These are phyloP conservation scores for Penicillium nucicola DNA, from an alignment of 495 filamentous ascomycete species.

Conservation along the genomic window DNA sequence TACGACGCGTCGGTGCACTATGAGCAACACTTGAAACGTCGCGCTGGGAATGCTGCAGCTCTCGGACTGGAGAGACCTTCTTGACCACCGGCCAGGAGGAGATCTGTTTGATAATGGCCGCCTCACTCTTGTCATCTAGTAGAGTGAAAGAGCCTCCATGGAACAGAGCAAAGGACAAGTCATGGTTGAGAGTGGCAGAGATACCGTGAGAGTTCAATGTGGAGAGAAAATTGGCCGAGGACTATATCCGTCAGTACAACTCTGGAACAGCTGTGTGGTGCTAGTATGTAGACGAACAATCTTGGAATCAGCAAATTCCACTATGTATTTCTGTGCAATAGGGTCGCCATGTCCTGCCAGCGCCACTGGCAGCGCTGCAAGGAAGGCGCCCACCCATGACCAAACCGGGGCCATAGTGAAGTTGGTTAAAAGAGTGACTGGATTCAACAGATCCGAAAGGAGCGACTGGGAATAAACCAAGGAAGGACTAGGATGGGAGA, in stretches of 20 bases:
- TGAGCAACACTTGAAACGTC: not conserved
- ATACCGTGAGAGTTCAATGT: constrained; percentile 7
- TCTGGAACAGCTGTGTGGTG: not conserved
- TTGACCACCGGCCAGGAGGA: constrained; percentile 9
- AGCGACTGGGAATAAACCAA: not conserved
- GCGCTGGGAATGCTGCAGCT: not conserved
- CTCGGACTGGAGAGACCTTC: constrained; percentile 13
- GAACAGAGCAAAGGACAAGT: constrained; percentile 15
- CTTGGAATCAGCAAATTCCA: constrained; percentile 15
- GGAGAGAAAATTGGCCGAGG: constrained; percentile 8
- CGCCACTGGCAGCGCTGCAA: constrained; percentile 10
- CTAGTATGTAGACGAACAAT: constrained; percentile 1
- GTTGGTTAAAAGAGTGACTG: not conserved
- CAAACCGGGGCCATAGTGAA: constrained; percentile 8
- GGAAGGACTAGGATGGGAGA: not conserved
- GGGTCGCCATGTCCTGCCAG: constrained; percentile 15
- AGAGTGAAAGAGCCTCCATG: constrained; percentile 18
- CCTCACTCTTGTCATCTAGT: constrained; percentile 1
- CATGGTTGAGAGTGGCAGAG: constrained; percentile 5
- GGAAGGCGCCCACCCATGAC: constrained; percentile 8
- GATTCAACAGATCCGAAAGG: not conserved
- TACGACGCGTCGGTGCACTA: not conserved
- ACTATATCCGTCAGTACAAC: constrained; percentile 3
- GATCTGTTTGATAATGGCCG: constrained; percentile 10
- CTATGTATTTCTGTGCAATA: constrained; percentile 14